Percentiles rank a stretch among this genome's conserved stretches.
These are phyloP conservation scores for Adansonia madagascariensis DNA, from an alignment of 441 rosid species.

Conservation along the genomic window DNA sequence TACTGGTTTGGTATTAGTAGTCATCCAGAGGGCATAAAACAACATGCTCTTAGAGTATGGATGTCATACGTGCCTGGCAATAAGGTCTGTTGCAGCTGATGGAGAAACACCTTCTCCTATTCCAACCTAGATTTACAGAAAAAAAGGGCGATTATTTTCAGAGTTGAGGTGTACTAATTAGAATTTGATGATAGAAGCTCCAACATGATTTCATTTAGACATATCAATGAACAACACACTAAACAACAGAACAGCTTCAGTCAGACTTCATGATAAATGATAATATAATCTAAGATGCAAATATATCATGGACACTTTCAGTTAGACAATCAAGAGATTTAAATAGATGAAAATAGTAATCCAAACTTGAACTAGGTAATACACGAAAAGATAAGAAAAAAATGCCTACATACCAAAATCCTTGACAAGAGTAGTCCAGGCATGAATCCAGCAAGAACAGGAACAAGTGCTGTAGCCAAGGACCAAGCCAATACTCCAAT, in stretches of 20 bases:
- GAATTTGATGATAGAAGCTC: slow-evolving; percentile 11
- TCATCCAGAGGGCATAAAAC: slow-evolving; percentile 6
- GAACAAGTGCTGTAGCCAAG: slow-evolving; percentile 80
- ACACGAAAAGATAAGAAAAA: not conserved
- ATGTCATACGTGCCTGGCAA: slow-evolving; percentile 74
- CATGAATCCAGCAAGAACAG: slow-evolving; percentile 84
- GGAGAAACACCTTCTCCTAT: slow-evolving; percentile 99
- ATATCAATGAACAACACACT: not conserved
- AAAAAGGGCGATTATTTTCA: slow-evolving; percentile 26
- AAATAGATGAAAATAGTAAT: slow-evolving; percentile 2
- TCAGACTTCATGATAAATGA: slow-evolving; percentile 2
- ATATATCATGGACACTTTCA: not conserved
- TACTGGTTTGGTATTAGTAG: not conserved
- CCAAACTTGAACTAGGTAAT: not conserved
- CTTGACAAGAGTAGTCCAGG: slow-evolving; percentile 82
- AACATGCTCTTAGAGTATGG: slow-evolving; percentile 28
- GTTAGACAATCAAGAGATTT: slow-evolving; percentile 18
- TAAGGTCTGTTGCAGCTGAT: slow-evolving; percentile 95
- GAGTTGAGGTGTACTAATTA: slow-evolving; percentile 10
- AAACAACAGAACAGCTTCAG: slow-evolving; percentile 21
- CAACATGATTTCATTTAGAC: slow-evolving; percentile 26
- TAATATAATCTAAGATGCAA: not conserved
- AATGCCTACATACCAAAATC: slow-evolving; percentile 60
- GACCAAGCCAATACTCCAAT: slow-evolving; percentile 91
- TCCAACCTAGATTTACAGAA: slow-evolving; percentile 70